phyloP scores from a whole-genome alignment of 495 filamentous ascomycete species.

The Penicillium coffeae region DNA sequence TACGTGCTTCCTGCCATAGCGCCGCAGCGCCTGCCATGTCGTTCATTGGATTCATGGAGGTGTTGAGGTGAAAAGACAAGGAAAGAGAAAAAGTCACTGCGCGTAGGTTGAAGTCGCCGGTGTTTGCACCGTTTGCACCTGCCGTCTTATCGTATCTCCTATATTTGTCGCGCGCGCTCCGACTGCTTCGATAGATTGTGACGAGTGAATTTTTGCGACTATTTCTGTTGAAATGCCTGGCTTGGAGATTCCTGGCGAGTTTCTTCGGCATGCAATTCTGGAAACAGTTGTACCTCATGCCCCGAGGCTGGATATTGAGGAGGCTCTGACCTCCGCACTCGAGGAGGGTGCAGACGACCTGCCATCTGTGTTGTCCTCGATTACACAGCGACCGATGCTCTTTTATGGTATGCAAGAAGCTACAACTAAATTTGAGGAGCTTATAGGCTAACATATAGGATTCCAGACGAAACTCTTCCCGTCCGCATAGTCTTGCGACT shows the following conservation, averaged over 20 bases:
- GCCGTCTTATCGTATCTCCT: conserved; percentile 19
- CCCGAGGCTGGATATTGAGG: conserved; percentile 61
- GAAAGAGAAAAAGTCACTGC: conserved; percentile 19
- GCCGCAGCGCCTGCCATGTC: conserved; percentile 49
- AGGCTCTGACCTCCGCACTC: conserved; percentile 48
- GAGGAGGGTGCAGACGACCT: conserved; percentile 45
- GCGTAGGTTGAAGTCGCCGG: conserved; percentile 1
- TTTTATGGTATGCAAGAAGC: conserved; percentile 63
- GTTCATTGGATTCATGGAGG: conserved; percentile 62
- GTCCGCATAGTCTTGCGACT: conserved; percentile 70
- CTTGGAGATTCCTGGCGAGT: conserved; percentile 47
- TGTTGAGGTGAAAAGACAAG: conserved; percentile 5
- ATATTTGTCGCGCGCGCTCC: conserved; percentile 8
- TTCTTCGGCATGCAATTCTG: conserved; percentile 68
- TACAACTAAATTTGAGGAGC: conserved; percentile 16
- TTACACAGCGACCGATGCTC: conserved; percentile 51
- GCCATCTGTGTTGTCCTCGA: conserved; percentile 43
- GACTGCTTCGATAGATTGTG: conserved; percentile 2
- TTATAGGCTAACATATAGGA: conserved; percentile 61
- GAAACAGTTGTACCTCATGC: conserved; percentile 74
- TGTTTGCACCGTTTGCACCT: conserved; percentile 36
- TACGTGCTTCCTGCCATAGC: conserved; percentile 80
- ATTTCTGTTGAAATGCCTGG: conserved; percentile 35
- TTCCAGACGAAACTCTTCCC: conserved; percentile 71
- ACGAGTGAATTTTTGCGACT: conserved; percentile 21